Evolutionary conservation across 169 alveolate species (phyloP).

Genomic region (Plasmodium relictum): DNA sequence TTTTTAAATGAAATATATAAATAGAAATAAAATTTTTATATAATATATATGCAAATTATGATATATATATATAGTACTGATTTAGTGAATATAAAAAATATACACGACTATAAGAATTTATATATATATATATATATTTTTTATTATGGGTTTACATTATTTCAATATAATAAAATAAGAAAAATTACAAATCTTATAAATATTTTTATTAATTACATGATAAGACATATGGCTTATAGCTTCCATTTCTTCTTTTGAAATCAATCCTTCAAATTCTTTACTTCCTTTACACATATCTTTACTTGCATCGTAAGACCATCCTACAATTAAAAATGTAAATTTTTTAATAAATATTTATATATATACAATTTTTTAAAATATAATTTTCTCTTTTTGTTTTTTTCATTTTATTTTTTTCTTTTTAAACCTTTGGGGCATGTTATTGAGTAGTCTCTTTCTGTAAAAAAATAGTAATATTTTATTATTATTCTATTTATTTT

Average conservation of each 20-base stretch:
- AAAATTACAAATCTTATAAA: neutral
- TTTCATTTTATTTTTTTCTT: neutral
- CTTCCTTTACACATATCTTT: constrained; percentile 25
- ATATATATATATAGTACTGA: neutral
- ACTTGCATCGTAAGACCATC: constrained; percentile 53
- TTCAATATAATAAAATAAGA: neutral
- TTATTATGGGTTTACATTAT: neutral
- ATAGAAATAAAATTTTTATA: neutral
- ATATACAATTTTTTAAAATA: neutral
- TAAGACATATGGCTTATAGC: constrained; percentile 63
- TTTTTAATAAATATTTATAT: neutral
- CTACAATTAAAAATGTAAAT: constrained; percentile 31
- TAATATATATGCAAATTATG: neutral
- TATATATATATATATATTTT: neutral
- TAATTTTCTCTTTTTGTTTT: neutral
- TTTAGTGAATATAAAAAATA: neutral
- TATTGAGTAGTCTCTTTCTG: constrained; percentile 71
- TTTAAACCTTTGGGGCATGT: constrained; percentile 72
- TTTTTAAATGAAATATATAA: neutral
- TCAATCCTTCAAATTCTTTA: constrained; percentile 43
- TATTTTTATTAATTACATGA: constrained; percentile 29
- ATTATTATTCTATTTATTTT: neutral
- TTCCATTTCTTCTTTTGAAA: constrained; percentile 67
- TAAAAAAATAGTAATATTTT: constrained; percentile 26
- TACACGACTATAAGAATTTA: neutral